phyloP scores from a whole-genome alignment of 805 yeast species.

The Cyberlindnera misumaiensis region DNA sequence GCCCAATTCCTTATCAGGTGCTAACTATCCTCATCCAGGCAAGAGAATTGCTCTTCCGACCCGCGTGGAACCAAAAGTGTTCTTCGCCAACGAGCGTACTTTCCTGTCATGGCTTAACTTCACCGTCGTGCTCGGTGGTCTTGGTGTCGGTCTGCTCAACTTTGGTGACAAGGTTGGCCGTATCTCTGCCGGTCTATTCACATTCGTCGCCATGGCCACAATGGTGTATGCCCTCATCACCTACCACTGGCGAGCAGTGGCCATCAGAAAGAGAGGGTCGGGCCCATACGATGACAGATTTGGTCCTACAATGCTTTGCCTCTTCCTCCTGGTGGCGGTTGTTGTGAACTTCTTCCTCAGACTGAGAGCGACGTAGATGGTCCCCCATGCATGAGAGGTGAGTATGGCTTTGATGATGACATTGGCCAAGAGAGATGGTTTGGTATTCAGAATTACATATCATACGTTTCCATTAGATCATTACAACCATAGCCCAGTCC shows the following conservation, averaged over 20 bases:
- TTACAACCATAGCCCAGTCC: background rate
- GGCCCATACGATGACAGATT: slow-evolving; percentile 99
- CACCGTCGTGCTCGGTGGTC: slow-evolving; percentile 95
- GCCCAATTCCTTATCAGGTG: background rate
- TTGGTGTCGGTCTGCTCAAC: slow-evolving; percentile 92
- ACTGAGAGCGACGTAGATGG: slow-evolving; percentile 16
- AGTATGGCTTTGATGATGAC: too few relatives aligned
- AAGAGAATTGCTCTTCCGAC: slow-evolving; percentile 97
- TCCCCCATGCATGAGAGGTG: background rate
- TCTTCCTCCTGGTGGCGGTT: slow-evolving; percentile 88
- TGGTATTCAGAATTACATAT: too few relatives aligned
- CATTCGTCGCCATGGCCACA: slow-evolving; percentile 94
- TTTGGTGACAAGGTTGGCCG: slow-evolving; percentile 94
- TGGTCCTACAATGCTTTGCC: slow-evolving; percentile 96
- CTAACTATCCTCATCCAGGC: slow-evolving; percentile 25
- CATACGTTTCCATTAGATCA: background rate
- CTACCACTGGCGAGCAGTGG: slow-evolving; percentile 99
- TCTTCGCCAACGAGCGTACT: slow-evolving; percentile 98
- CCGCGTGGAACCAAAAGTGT: slow-evolving; percentile 97
- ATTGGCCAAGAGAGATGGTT: too few relatives aligned
- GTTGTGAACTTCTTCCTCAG: slow-evolving; percentile 88
- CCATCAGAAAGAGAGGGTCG: slow-evolving; percentile 93
- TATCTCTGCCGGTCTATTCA: slow-evolving; percentile 88
- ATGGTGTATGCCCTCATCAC: slow-evolving; percentile 94
- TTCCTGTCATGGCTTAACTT: slow-evolving; percentile 97